phyloP scores from a whole-genome alignment of 352 stramenopile genomes.

The Phytophthora lateralis region DNA sequence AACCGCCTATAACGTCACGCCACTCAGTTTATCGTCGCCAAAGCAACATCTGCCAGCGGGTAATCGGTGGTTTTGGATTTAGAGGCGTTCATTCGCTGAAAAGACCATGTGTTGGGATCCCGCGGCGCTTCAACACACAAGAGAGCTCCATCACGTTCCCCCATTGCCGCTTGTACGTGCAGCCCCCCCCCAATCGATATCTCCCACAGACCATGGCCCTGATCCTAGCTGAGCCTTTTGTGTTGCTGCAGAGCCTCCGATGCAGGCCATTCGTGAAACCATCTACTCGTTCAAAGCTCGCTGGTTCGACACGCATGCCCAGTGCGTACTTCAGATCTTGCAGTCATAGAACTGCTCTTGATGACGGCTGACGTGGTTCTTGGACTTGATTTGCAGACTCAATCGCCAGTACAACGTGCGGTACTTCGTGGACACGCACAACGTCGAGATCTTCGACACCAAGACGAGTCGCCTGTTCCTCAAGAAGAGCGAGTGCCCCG shows the following conservation, averaged over 20 bases:
- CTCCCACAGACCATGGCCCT: background rate
- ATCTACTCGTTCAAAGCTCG: conserved; percentile 86
- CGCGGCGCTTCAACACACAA: too few species aligned
- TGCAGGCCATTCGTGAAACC: conserved; percentile 71
- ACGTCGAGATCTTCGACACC: conserved; percentile 90
- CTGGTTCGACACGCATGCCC: conserved; percentile 80
- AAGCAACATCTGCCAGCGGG: too few species aligned
- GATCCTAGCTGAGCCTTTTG: background rate
- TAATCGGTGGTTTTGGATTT: too few species aligned
- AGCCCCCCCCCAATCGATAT: too few species aligned
- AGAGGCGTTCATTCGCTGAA: too few species aligned
- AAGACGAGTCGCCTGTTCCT: conserved; percentile 91
- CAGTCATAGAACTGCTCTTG: background rate
- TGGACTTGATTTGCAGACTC: conserved; percentile 40
- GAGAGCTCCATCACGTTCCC: too few species aligned
- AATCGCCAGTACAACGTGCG: conserved; percentile 80
- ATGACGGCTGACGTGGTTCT: background rate
- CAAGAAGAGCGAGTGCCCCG: conserved; percentile 88
- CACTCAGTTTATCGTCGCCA: too few species aligned
- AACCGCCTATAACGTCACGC: too few species aligned
- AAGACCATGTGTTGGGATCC: too few species aligned
- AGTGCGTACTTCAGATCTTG: conserved; percentile 40
- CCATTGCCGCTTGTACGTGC: too few species aligned
- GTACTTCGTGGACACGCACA: conserved; percentile 80
- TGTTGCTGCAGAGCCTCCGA: conserved; percentile 14